phyloP scores from a whole-genome alignment of 1,139 yeast genomes.

The Sugiyamaella paludigena region DNA sequence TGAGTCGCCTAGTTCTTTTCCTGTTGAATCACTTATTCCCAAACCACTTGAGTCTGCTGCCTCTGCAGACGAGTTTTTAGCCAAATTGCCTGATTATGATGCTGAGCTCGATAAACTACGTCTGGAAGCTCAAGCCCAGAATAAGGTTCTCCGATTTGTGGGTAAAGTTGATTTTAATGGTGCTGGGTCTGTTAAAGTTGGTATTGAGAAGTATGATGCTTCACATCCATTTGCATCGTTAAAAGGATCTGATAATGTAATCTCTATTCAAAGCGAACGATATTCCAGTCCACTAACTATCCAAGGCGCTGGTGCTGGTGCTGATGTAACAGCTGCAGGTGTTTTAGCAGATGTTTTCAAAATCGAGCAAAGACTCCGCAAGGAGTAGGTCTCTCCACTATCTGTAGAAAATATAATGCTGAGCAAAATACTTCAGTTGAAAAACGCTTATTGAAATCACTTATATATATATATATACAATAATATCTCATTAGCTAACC shows the following conservation, averaged over 20 bases:
- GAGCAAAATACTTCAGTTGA: no score
- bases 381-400: no score
- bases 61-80: constrained; percentile 74
- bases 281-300: constrained; percentile 88
- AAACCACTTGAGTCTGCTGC: constrained; percentile 71
- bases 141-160: constrained; percentile 87
- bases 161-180: constrained; percentile 80
- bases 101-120: constrained; percentile 72
- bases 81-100: constrained; percentile 79
- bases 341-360: constrained; percentile 90
- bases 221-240: constrained; percentile 96
- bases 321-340: constrained; percentile 98
- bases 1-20: constrained; percentile 92
- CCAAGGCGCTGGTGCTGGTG: constrained; percentile 99
- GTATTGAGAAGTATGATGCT: constrained; percentile 71
- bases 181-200: constrained; percentile 65
- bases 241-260: constrained; percentile 94
- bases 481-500: no score
- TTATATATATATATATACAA: no score
- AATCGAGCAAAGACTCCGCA: constrained; percentile 73
- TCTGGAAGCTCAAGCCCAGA: constrained; percentile 75
- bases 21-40: constrained; percentile 91
- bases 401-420: no score
- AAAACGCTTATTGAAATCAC: no score
- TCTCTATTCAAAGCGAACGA: constrained; percentile 86